A percentile compares a stretch with the other conserved stretches of the same genome.
These are phyloP conservation scores for Botryotinia convoluta DNA, from an alignment of 2,329 filamentous ascomycete species.

Conservation along the genomic window DNA sequence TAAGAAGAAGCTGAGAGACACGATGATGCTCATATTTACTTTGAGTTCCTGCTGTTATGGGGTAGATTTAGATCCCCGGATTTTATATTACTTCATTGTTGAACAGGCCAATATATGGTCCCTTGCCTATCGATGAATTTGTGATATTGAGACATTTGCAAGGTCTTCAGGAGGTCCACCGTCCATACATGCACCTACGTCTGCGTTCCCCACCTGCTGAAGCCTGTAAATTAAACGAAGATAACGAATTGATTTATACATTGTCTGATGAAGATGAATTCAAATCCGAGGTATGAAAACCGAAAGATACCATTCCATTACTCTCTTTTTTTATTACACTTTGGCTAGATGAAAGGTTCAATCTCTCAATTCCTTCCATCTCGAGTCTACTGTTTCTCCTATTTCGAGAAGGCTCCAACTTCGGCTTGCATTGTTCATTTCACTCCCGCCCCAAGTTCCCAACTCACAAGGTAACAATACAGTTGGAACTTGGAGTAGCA, in stretches of 20 bases:
- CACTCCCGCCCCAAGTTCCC: background rate
- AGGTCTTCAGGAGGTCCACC: background rate
- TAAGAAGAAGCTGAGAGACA: background rate
- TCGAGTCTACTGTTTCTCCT: background rate
- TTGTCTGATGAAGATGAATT: background rate
- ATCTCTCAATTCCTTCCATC: background rate
- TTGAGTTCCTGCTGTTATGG: background rate
- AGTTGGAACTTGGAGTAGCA: background rate
- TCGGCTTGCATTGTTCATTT: background rate
- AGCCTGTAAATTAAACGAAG: background rate
- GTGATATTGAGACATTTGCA: conserved; percentile 5
- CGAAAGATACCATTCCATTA: background rate
- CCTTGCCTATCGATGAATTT: background rate
- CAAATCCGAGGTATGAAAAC: background rate
- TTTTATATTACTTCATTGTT: conserved; percentile 4
- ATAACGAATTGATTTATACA: background rate
- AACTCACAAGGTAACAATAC: background rate
- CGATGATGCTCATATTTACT: background rate
- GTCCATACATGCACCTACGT: background rate
- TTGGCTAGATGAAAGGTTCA: background rate
- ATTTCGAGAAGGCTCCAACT: background rate
- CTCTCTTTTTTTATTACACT: background rate
- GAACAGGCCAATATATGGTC: conserved; percentile 12
- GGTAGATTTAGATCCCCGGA: conserved; percentile 9
- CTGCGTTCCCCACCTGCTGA: background rate